Evolutionary conservation across 2,329 filamentous ascomycete genomes (phyloP), one percentile per base, ranked within the genome.

Genomic region (Capronia epimyces): DNA sequence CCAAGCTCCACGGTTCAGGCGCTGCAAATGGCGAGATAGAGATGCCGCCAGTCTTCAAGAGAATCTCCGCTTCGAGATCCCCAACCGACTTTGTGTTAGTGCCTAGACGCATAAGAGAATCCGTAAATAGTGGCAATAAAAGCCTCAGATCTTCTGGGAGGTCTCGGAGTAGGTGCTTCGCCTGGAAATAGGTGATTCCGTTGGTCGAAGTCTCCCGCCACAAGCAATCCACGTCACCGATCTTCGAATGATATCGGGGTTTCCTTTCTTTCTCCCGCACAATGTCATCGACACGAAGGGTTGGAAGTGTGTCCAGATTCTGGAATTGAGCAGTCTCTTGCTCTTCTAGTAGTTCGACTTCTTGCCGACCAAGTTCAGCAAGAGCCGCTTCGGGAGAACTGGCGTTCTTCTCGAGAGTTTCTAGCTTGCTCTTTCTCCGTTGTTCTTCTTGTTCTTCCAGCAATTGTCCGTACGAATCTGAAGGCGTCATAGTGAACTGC

Each of bases 161-260:
- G 54, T 86, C 81, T 39, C 87, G 78, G 48, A 97, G 75, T 0
- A 80, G 77, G 65, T 94, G 89, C 66, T 97, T 80, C 2, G 89
- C 89, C 52, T 90, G 84, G 74, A 98, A 95, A 67, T 98, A 98
- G 1, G 91, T 97, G 52, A 98, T 73, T 0, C 93, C 93, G 62
- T 98, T 98, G 0, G 93, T 98, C 1, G 89, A 87, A 6, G 90
- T 89, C 67, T 95, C 88, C 44, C 86, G 84, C 89, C 90, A 96
- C 62, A 96, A 87, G 3, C 93, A 81, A 40, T 84, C 81, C 34
- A 85, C 79, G 31, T 79, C 77, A 36, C 80, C 78, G 8, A 86
- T 66, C 9, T 74, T 71, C 32, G 72, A 75, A 57, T 81, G 73
- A 16, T 76, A 72, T 20, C 82, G 65, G n/a, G 86, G 81, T 56